Evolutionary conservation across 371 early-diverging fungal species (phyloP).

Genomic region (Apophysomyces trapeziformis): DNA sequence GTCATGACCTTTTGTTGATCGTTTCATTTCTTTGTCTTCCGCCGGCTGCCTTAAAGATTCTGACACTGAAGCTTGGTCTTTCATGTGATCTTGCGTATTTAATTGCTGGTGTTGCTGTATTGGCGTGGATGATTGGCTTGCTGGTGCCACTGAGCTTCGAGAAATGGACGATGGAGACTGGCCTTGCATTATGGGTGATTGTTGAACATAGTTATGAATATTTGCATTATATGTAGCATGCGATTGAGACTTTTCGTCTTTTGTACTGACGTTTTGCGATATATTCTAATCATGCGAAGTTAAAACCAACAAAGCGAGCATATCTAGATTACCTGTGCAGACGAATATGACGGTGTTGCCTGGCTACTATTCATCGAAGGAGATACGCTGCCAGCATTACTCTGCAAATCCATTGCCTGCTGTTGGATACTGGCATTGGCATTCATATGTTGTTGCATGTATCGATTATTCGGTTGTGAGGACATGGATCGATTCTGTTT

Average conservation of each 20-base stretch:
- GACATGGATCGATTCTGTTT: slow-evolving; percentile 43
- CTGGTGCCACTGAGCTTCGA: slow-evolving; percentile 39
- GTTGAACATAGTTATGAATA: slow-evolving; percentile 29
- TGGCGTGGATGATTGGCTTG: slow-evolving; percentile 42
- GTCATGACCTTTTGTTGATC: not conserved
- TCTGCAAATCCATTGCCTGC: slow-evolving; percentile 30
- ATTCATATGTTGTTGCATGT: slow-evolving; percentile 32
- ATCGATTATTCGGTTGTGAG: slow-evolving; percentile 42
- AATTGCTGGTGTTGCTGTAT: slow-evolving; percentile 41
- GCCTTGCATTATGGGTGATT: slow-evolving; percentile 32
- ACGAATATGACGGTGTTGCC: slow-evolving; percentile 24
- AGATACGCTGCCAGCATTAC: slow-evolving; percentile 17
- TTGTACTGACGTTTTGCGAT: not conserved
- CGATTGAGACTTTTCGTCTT: slow-evolving; percentile 14
- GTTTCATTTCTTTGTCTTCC: slow-evolving; percentile 11
- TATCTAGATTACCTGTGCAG: slow-evolving; percentile 19
- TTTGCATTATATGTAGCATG: slow-evolving; percentile 19
- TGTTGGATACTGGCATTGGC: slow-evolving; percentile 2
- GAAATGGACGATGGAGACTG: slow-evolving; percentile 33
- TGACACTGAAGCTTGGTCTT: slow-evolving; percentile 2
- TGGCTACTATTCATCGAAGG: slow-evolving; percentile 29
- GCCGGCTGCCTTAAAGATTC: slow-evolving; percentile 9
- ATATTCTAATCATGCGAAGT: not conserved
- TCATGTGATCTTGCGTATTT: slow-evolving; percentile 9
- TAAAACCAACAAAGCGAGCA: too few species aligned